Base-by-base conservation (phyloP, 2,329 filamentous ascomycete genomes). In the Calonectria leucothoes region DNA sequence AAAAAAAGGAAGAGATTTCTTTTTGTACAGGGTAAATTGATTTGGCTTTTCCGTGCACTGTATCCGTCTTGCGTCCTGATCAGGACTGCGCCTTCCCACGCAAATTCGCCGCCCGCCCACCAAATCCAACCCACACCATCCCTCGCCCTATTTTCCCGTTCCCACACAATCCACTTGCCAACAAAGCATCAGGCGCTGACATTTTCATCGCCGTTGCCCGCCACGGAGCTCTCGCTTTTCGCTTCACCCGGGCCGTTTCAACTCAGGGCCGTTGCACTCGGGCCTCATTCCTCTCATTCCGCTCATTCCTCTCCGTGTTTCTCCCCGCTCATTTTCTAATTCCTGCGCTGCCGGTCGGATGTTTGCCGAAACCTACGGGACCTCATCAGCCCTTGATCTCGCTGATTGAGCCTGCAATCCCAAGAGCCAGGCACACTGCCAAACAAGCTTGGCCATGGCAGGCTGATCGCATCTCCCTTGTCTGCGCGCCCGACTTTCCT, bases 161-260 rank as follows among this genome's bases (percentile, higher is more conserved):
- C 70, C 65, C 69, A 71, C 69, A 70, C 39, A 71, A 71, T 52
- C 63, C 64, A 68, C 35, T 42, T 66, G 57, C 69, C 69, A 71
- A 48, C 69, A 64, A 61, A 52, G 57, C 65, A 57, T 57, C 52
- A 55, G 29, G n/a, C 64, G 25, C 23, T 48, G 42, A 51, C 45
- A 57, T 48, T 39, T 52, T 55, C 45, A 64, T 39, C 45, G 27
- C 17, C 35, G 39, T 48, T 64, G 37, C 27, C 48, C 27, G 39
- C 59, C 59, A 48, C 25, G 59, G 20, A 64, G 39, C 39, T 11
- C 59, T 48, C 59, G 10, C n/a, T 31, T 63, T 64, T 33, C 59
- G 37, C 45, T 35, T 42, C 23, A 20, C 17, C 31, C 35, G n/a
- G 35, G n/a, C 55, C 55, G 55, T 39, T 61, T 27, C 33, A 23